Base-by-base conservation (phyloP, 192 early-diverging fungal genomes). In the Backusella tarrabulga region DNA sequence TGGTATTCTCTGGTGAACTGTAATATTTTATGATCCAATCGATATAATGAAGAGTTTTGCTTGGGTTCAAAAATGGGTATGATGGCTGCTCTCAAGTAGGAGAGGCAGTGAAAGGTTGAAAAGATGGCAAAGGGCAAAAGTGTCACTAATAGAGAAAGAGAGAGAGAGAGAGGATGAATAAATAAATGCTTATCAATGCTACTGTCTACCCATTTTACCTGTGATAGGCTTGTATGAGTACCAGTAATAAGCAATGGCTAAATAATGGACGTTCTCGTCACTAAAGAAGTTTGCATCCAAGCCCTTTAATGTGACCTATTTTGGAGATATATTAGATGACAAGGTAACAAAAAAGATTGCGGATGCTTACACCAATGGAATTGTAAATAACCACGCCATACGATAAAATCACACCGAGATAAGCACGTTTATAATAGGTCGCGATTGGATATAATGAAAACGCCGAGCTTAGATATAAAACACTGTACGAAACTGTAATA, bases 181-280 rank as follows among this genome's bases (percentile, higher is more conserved):
- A 7, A 19, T 26, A 40, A 32, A 36, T 29, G 67, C 34, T 34
- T 79, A 34, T 34, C 0, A 32, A 32, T 32, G 32, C 32, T 3
- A 32, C 17, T 32, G 19, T 52, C 0, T 11, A 19, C 32, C 0
- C 6, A 34, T 8, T 2, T 71, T 79, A 95, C 94, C 90, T 68
- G 87, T 76, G 29, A 94, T 83, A 36, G 94, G 94, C 34, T 86
- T 84, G 29, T 87, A 86, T 26, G 87, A 82, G 70, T 83, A 85
- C 93, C 93, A 95, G 52, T 91, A 86, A 63, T 93, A 77, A 8
- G 93, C 91, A 56, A 94, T 78, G 32, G 88, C 70, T 23, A 93
- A 80, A 78, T 95, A 95, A 75, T 92, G 92, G 8, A 88, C 82
- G 76, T 95, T 94, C 78, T 95, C 94, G 80, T 95, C 92, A 68